Conservation (phyloP, 169 alveolate species). For the Pseudocohnilembus persalinus region DNA sequence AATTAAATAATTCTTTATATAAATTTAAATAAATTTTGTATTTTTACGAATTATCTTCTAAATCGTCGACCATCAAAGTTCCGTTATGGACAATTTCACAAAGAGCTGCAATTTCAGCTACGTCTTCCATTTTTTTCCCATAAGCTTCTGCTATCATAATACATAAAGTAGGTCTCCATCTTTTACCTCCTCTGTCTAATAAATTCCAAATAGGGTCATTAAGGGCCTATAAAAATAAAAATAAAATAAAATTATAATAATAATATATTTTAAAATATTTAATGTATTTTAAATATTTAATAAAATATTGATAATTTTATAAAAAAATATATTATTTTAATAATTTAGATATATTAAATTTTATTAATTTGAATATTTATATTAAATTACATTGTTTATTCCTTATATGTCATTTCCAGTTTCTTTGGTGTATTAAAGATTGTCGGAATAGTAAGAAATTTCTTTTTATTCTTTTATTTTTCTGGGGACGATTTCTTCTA, state of each 20-base stretch:
- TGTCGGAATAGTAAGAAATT: not conserved
- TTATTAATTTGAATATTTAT: too few species aligned
- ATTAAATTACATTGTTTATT: too few species aligned
- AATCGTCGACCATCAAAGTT: slow-evolving; percentile 66
- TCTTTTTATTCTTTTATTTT: too few species aligned
- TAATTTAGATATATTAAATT: too few species aligned
- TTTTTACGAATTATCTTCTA: slow-evolving; percentile 52
- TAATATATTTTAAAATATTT: too few species aligned
- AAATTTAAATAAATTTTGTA: not conserved
- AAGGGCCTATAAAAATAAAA: slow-evolving; percentile 4
- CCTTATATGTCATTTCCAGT: not conserved
- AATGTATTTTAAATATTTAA: too few species aligned
- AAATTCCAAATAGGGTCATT: slow-evolving; percentile 56
- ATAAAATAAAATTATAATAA: too few species aligned
- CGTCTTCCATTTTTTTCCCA: slow-evolving; percentile 43
- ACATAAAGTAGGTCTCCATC: slow-evolving; percentile 70
- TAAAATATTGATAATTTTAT: too few species aligned
- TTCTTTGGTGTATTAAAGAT: not conserved
- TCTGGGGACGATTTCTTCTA: not conserved
- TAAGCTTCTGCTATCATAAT: slow-evolving; percentile 54
- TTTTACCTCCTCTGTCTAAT: slow-evolving; percentile 70
- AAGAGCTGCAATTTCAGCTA: slow-evolving; percentile 41
- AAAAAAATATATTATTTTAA: too few species aligned
- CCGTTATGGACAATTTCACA: slow-evolving; percentile 69
- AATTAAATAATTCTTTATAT: not conserved